Conservation (phyloP, 345 rosid species). For the Eucalyptus virginea region DNA sequence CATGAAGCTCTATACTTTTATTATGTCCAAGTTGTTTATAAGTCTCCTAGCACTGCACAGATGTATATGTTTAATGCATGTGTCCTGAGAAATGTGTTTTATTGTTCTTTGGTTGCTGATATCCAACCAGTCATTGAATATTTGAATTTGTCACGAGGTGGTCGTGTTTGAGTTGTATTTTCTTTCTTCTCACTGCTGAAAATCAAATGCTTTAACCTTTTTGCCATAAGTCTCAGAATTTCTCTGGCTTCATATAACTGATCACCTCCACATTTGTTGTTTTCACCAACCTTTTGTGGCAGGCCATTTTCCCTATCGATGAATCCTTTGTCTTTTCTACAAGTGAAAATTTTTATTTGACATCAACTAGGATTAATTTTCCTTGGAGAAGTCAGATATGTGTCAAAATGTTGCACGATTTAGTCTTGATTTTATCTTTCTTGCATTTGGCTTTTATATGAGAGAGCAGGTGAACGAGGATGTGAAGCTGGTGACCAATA, state of each 20-base stretch:
- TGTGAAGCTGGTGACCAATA: slow-evolving; percentile 45
- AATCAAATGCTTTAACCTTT: not conserved
- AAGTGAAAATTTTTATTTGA: not conserved
- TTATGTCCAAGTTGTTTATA: not conserved
- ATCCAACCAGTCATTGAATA: not conserved
- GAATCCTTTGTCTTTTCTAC: not conserved
- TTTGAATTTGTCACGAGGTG: not conserved
- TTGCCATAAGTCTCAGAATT: not conserved
- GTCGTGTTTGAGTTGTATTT: not conserved
- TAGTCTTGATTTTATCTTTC: not conserved
- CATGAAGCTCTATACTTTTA: not conserved
- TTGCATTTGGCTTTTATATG: not conserved
- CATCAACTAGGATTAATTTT: not conserved
- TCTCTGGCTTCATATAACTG: not conserved
- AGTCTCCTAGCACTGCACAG: not conserved
- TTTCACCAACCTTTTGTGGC: not conserved
- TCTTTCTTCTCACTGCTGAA: not conserved
- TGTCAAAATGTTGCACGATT: not conserved
- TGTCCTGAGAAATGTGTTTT: not conserved
- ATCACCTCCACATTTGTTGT: not conserved
- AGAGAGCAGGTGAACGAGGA: slow-evolving; percentile 63
- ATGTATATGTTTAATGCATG: not conserved
- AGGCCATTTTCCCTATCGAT: not conserved
- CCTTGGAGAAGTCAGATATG: not conserved
- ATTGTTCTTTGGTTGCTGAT: not conserved